Evolutionary conservation across 345 rosid species (phyloP), one percentile per base, ranked within the genome.

Genomic region (Eucalyptus cloeziana): DNA sequence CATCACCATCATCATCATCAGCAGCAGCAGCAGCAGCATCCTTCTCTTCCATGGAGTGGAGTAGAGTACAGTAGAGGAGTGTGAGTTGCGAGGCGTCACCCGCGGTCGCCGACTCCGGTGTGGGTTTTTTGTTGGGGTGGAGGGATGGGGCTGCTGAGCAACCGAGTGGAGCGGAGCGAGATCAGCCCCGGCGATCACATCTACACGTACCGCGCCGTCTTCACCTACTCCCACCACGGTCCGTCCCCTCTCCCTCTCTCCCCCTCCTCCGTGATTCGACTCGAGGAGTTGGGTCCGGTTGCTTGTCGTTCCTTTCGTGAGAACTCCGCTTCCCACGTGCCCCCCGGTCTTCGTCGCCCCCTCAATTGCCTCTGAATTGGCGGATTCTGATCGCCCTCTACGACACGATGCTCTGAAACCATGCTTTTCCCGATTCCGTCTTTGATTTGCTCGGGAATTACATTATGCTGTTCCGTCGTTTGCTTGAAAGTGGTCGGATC

Each of bases 151-250:
- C 89, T 98, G 92, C 93, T 98, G 47, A 95, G 94, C 56, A 94
- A 98, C 94, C 95, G 94, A 92, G 93, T 93, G 49, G 99, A 96
- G 90, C 94, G 95, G 89, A 91, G 89, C 91, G 98, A 95, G 91
- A 89, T 98, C 92, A 95, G 91, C 62, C 91, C 99, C 49, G 99
- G 99, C 51, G 99, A 97, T 92, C 99, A 98, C 88, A 95, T 98
- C 93, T 98, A 98, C 94, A 95, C 99, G 93, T 98, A 98, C 94
- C 94, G 99, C 90, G 99, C 98, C 67, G 93, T 98, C 60, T 98
- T 97, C 92, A 89, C 99, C 89, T 97, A 98, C 91, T 97, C 99
- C 91, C 99, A 98, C 90, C 99, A 98, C 52, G 99, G 99, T 98
- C 91, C 44, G 81, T 62, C 47, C 58, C 27, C 62, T 79, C 86